Conservation (phyloP, 257 asterid genomes). For the Fraxinus pennsylvanica region DNA sequence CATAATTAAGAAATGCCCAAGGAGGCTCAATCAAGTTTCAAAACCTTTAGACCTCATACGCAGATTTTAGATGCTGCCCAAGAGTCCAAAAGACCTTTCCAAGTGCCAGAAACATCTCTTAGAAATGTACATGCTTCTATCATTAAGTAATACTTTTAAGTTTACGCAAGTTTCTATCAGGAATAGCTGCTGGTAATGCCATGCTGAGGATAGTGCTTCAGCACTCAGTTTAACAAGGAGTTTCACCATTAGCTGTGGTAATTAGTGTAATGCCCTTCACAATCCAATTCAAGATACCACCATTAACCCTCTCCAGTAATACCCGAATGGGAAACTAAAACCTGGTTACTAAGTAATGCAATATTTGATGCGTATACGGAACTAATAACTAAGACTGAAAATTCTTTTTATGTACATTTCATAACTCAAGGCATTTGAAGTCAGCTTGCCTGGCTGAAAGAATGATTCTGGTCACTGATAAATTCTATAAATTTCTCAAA, state of each 20-base stretch:
- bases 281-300: background rate
- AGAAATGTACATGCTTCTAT: background rate
- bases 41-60: background rate
- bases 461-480: background rate
- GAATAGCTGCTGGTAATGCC: background rate
- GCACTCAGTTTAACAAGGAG: background rate
- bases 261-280: background rate
- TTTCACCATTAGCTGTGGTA: background rate
- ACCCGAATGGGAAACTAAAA: background rate
- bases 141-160: background rate
- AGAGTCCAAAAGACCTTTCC: background rate
- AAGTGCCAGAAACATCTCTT: background rate
- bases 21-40: background rate
- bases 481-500: background rate
- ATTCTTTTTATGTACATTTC: background rate
- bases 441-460: conserved; percentile 11
- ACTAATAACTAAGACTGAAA: background rate
- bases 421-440: background rate
- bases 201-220: conserved; percentile 1
- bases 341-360: conserved; percentile 5
- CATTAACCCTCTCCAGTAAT: background rate
- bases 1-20: background rate
- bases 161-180: background rate
- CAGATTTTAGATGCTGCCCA: background rate
- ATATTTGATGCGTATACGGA: background rate